Conservation (phyloP, 139 green algal genomes). For the Choricystis sp. region DNA sequence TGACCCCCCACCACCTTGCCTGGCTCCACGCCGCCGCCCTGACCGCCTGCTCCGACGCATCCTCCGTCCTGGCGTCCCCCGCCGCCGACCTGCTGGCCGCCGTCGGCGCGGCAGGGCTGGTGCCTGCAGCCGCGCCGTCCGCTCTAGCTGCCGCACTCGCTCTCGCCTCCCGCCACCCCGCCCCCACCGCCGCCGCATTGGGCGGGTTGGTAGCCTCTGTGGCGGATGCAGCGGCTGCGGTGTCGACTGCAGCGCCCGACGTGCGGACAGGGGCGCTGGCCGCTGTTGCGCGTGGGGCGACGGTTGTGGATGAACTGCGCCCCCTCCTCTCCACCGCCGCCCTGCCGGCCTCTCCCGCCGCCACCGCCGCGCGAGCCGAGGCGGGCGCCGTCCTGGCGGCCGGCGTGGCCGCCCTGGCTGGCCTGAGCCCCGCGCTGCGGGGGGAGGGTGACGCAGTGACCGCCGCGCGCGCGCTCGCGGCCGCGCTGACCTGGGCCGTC, state of each 20-base stretch:
- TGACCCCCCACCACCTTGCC: too few species aligned
- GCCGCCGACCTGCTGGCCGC: not conserved
- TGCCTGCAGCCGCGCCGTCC: not conserved
- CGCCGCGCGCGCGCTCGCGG: not conserved
- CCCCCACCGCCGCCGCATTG: not conserved
- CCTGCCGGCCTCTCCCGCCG: too few species aligned
- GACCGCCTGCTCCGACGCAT: not conserved
- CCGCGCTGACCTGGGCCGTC: not conserved
- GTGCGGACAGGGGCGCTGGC: not conserved
- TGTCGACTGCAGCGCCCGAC: not conserved
- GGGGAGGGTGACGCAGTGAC: not conserved
- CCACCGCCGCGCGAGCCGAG: too few species aligned
- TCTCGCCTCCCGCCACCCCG: not conserved
- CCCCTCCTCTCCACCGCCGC: not conserved
- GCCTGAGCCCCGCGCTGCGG: not conserved
- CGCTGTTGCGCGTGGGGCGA: not conserved
- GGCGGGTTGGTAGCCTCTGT: not conserved
- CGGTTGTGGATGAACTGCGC: not conserved
- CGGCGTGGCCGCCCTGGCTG: not conserved
- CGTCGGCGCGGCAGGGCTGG: not conserved
- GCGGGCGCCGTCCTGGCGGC: not conserved
- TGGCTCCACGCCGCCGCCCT: not conserved
- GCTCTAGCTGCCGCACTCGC: not conserved
- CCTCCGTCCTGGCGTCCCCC: not conserved
- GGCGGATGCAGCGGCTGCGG: too few species aligned